Percentiles rank a stretch among this genome's conserved stretches.
phyloP scores from a whole-genome alignment of 352 stramenopile species.

The Globisporangium okanoganense region DNA sequence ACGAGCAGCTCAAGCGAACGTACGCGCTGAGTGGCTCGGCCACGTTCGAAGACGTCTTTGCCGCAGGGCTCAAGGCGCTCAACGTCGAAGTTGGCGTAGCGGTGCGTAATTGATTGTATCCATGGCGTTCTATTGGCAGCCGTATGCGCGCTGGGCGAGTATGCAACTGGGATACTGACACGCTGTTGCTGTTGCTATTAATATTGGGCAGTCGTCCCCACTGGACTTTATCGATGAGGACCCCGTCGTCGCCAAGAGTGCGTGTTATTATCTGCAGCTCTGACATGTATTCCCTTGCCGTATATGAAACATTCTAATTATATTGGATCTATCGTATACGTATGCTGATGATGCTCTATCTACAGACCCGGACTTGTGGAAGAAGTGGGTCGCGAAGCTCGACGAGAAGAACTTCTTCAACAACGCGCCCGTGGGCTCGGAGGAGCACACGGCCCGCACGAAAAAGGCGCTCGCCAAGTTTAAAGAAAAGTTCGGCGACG shows the following conservation, averaged over 20 bases:
- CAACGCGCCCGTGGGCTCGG: constrained; percentile 41
- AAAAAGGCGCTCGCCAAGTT: constrained; percentile 83
- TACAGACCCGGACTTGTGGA: constrained; percentile 79
- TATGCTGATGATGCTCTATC: neutral
- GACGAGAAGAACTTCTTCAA: constrained; percentile 87
- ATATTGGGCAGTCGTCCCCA: constrained; percentile 4
- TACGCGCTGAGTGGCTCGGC: constrained; percentile 38
- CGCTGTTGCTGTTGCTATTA: neutral
- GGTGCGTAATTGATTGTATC: neutral
- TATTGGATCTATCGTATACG: neutral
- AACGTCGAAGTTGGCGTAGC: constrained; percentile 38
- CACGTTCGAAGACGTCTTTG: constrained; percentile 69
- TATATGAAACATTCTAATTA: neutral
- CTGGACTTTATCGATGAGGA: constrained; percentile 48
- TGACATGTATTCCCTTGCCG: neutral
- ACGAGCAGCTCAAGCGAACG: constrained; percentile 47
- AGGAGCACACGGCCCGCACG: constrained; percentile 54
- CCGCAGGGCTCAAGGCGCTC: constrained; percentile 58
- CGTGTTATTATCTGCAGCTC: neutral
- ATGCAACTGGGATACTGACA: neutral
- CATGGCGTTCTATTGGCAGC: neutral
- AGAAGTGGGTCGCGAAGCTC: constrained; percentile 85
- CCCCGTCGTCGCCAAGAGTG: constrained; percentile 74
- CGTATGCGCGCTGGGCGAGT: no score
- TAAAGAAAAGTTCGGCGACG: constrained; percentile 82